Percentiles rank a stretch among this genome's conserved stretches.
Evolutionary conservation across 1,139 yeast genomes (phyloP).

Genomic region (Kodamaea arcana): DNA sequence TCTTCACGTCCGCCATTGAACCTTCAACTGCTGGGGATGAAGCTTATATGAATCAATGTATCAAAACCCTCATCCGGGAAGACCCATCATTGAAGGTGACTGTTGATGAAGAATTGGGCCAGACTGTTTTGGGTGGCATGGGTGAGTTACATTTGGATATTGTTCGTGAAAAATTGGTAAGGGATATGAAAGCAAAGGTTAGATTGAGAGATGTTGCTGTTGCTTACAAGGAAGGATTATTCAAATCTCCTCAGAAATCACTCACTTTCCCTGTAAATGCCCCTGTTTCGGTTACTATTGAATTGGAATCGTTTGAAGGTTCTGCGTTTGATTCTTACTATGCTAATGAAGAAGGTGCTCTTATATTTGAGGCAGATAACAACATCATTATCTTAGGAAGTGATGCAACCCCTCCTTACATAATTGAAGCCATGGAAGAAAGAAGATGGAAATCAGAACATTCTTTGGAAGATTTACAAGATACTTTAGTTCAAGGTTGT

Average conservation of each 20-base stretch:
- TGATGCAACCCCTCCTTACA: slow-evolving; percentile 24
- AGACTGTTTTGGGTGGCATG: slow-evolving; percentile 87
- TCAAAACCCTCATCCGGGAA: slow-evolving; percentile 65
- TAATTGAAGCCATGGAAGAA: slow-evolving; percentile 26
- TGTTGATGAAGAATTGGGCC: slow-evolving; percentile 84
- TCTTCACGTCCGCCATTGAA: slow-evolving; percentile 79
- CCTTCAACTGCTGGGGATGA: slow-evolving; percentile 83
- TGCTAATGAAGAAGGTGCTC: slow-evolving; percentile 39
- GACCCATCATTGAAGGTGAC: slow-evolving; percentile 72
- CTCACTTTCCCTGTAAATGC: slow-evolving; percentile 4
- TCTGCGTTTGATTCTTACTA: slow-evolving; percentile 30
- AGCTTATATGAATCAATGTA: slow-evolving; percentile 62
- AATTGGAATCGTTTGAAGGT: slow-evolving; percentile 53
- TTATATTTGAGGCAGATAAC: slow-evolving; percentile 32
- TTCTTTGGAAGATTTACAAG: slow-evolving; percentile 48
- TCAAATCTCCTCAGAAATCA: slow-evolving; percentile 12
- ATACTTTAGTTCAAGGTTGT: slow-evolving; percentile 55
- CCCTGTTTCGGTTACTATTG: slow-evolving; percentile 29
- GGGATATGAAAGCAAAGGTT: slow-evolving; percentile 78
- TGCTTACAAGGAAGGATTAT: slow-evolving; percentile 76
- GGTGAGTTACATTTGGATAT: slow-evolving; percentile 93
- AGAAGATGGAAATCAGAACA: slow-evolving; percentile 51
- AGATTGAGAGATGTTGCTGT: slow-evolving; percentile 81
- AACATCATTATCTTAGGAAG: slow-evolving; percentile 33
- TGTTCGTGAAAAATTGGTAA: slow-evolving; percentile 69